A percentile compares a stretch with the other conserved stretches of the same genome.
Evolutionary conservation across 495 filamentous ascomycete species (phyloP).

Genomic region (Aspergillus nidulans): DNA sequence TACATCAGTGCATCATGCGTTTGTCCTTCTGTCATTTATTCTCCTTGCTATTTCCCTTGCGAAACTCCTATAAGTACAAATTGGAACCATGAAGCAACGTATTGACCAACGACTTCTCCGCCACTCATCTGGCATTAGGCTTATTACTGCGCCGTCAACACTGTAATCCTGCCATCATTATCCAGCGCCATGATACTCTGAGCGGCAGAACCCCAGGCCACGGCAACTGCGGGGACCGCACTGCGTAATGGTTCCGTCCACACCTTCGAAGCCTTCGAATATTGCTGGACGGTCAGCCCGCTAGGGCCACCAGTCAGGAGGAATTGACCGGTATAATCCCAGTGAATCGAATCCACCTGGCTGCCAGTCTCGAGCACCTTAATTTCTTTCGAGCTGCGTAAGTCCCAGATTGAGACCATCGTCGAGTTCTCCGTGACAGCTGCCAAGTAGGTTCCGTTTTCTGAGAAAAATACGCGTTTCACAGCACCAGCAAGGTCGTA

Average conservation of each 20-base stretch:
- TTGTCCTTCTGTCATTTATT: constrained; percentile 1
- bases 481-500: constrained; percentile 66
- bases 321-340: constrained; percentile 96
- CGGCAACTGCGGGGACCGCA: constrained; percentile 65
- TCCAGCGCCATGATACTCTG: constrained; percentile 69
- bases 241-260: constrained; percentile 85
- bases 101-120: constrained; percentile 21
- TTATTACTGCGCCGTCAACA: constrained; percentile 49
- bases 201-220: constrained; percentile 74
- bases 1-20: background rate
- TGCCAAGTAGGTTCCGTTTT: constrained; percentile 96
- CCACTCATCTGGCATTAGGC: constrained; percentile 23
- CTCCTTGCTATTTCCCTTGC: constrained; percentile 3
- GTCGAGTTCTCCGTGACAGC: constrained; percentile 67
- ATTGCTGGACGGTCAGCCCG: constrained; percentile 82
- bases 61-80: constrained; percentile 21
- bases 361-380: constrained; percentile 82
- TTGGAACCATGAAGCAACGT: constrained; percentile 9
- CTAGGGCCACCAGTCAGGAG: constrained; percentile 75
- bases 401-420: constrained; percentile 80
- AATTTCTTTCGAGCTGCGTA: constrained; percentile 72
- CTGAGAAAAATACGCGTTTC: constrained; percentile 77
- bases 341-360: constrained; percentile 64
- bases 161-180: constrained; percentile 65
- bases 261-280: constrained; percentile 71